Evolutionary conservation across 140 eudicot species (phyloP).

Genomic region (Flaveria floridana): DNA sequence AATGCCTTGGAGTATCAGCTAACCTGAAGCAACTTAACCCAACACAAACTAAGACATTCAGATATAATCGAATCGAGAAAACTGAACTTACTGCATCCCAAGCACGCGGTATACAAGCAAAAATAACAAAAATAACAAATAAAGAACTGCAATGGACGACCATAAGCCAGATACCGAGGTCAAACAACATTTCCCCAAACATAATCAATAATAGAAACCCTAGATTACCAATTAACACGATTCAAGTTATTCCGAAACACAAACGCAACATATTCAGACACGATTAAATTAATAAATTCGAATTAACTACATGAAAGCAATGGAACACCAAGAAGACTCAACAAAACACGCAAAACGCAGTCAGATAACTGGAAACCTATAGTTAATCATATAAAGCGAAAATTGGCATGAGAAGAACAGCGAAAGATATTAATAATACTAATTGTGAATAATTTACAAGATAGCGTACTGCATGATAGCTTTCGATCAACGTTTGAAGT

Average conservation of each 20-base stretch:
- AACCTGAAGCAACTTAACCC: background rate
- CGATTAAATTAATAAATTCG: background rate
- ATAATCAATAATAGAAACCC: conserved; percentile 27
- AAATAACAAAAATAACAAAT: background rate
- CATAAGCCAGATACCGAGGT: background rate
- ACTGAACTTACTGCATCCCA: background rate
- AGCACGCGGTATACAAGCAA: background rate
- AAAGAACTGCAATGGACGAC: background rate
- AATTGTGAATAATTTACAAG: background rate
- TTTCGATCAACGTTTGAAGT: conserved; percentile 22
- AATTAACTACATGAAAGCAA: background rate
- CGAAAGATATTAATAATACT: conserved; percentile 4
- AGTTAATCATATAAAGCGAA: conserved; percentile 5
- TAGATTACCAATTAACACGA: conserved; percentile 10
- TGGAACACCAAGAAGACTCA: conserved; percentile 1
- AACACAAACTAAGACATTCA: background rate
- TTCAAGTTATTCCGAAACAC: background rate
- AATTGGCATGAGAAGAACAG: conserved; percentile 18
- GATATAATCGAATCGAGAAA: background rate
- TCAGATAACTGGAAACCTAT: background rate
- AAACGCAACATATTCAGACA: conserved; percentile 11
- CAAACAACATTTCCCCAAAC: background rate
- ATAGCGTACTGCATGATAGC: background rate
- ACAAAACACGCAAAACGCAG: background rate
- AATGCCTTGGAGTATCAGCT: background rate